Evolutionary conservation across 768 basidiomycete species (phyloP).

Genomic region (Mycena filopes): DNA sequence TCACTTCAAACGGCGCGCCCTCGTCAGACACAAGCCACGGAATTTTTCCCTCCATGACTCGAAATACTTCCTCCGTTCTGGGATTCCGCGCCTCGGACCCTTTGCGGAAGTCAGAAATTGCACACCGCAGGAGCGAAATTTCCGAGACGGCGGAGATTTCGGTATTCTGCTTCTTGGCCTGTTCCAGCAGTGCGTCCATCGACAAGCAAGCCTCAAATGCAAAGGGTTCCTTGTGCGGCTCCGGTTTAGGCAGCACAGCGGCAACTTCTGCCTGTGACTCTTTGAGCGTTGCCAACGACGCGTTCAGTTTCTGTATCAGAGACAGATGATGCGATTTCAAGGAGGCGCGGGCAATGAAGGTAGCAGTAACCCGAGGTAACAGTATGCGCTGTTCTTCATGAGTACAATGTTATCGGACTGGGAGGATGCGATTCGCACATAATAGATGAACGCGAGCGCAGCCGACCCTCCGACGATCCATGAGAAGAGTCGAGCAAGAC

Average conservation of each 20-base stretch:
- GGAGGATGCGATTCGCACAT: constrained; percentile 57
- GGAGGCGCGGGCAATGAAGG: constrained; percentile 69
- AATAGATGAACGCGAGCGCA: constrained; percentile 68
- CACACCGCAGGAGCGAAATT: constrained; percentile 72
- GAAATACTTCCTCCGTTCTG: constrained; percentile 70
- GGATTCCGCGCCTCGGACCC: constrained; percentile 51
- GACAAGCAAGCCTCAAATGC: constrained; percentile 57
- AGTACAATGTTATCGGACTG: background rate
- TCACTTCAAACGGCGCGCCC: constrained; percentile 66
- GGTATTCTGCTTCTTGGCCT: constrained; percentile 40
- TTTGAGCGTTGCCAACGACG: constrained; percentile 66
- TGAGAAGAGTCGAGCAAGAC: constrained; percentile 65
- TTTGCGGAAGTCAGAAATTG: constrained; percentile 59
- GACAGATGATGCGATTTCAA: constrained; percentile 68
- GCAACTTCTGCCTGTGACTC: constrained; percentile 65
- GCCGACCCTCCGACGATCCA: constrained; percentile 78
- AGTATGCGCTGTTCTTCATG: constrained; percentile 65
- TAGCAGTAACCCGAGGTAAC: constrained; percentile 70
- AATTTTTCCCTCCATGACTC: constrained; percentile 64
- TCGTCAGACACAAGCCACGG: constrained; percentile 66
- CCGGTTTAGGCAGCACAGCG: constrained; percentile 65
- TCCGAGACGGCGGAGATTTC: constrained; percentile 53
- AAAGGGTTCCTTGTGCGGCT: constrained; percentile 59
- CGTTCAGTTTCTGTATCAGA: constrained; percentile 64
- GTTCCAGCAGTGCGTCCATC: constrained; percentile 53